Percentiles rank a stretch among this genome's conserved stretches.
Evolutionary conservation across 2,329 filamentous ascomycete species (phyloP).

Genomic region (Xylariaceae sp.): DNA sequence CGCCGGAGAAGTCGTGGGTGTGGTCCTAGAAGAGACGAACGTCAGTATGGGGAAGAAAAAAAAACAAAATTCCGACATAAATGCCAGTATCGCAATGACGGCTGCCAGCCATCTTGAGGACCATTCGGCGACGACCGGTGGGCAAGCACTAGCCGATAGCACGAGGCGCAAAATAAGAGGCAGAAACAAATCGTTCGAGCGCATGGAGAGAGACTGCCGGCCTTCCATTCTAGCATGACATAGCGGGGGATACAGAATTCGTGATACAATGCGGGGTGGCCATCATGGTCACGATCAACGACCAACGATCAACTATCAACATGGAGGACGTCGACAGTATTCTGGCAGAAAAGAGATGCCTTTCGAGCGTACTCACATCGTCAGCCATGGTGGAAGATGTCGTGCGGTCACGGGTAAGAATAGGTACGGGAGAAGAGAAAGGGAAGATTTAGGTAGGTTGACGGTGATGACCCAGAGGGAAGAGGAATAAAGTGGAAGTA

Average conservation of each 20-base stretch:
- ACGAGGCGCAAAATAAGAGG: background rate
- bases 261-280: conserved; percentile 23
- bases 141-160: background rate
- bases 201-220: background rate
- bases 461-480: conserved; percentile 25
- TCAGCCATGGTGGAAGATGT: conserved; percentile 53
- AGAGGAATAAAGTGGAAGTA: conserved; percentile 16
- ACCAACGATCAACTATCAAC: too few species aligned
- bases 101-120: background rate
- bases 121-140: background rate
- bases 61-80: background rate
- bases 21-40: conserved; percentile 42
- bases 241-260: conserved; percentile 15
- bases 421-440: background rate
- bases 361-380: conserved; percentile 41
- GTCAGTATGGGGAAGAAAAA: conserved; percentile 20
- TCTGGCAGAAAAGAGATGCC: background rate
- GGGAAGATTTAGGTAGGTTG: conserved; percentile 24
- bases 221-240: background rate
- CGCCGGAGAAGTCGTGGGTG: conserved; percentile 76
- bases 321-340: background rate
- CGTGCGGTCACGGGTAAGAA: conserved; percentile 22
- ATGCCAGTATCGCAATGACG: background rate
- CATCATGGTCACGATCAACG: background rate
- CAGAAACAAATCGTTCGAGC: background rate